Evolutionary conservation across 2,329 filamentous ascomycete genomes (phyloP).

Genomic region (Aspergillus brunneoviolaceus): DNA sequence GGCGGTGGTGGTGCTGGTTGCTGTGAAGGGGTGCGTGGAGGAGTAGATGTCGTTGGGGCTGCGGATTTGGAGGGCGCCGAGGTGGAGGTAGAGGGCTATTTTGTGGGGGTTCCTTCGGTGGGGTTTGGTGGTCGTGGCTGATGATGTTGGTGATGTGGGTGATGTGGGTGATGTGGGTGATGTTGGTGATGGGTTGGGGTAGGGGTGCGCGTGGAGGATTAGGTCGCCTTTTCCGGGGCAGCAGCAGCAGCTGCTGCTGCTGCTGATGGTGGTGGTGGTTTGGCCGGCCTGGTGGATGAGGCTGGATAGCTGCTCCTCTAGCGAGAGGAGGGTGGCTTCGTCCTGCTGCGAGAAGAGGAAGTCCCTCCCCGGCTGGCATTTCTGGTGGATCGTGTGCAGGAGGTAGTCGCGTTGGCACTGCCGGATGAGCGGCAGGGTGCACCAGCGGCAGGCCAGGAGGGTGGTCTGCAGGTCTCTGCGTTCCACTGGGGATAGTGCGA

Average conservation of each 20-base stretch:
- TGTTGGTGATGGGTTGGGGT: no score
- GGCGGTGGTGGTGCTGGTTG: slow-evolving; percentile 24
- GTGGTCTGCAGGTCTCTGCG: slow-evolving; percentile 35
- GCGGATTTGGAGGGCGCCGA: slow-evolving; percentile 38
- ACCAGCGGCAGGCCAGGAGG: slow-evolving; percentile 44
- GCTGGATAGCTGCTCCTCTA: slow-evolving; percentile 12
- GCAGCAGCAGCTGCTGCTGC: no score
- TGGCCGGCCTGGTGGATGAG: slow-evolving; percentile 15
- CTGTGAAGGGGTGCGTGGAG: slow-evolving; percentile 32
- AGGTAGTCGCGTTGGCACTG: slow-evolving; percentile 42
- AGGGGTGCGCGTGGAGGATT: slow-evolving; percentile 20
- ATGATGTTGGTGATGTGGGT: no score
- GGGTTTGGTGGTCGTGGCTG: not conserved
- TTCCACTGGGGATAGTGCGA: slow-evolving; percentile 28
- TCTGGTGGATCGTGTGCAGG: slow-evolving; percentile 32
- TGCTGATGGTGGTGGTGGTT: slow-evolving; percentile 18
- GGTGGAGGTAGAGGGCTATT: slow-evolving; percentile 40
- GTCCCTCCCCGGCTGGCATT: slow-evolving; percentile 26
- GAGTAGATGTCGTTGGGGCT: slow-evolving; percentile 27
- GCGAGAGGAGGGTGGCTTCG: slow-evolving; percentile 23
- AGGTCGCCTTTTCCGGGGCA: slow-evolving; percentile 34
- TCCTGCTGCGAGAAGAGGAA: slow-evolving; percentile 24
- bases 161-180: no score
- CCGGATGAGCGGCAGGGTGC: slow-evolving; percentile 38
- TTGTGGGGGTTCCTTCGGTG: slow-evolving; percentile 15